These are phyloP conservation scores for Apophysomyces elegans DNA, from an alignment of 371 early-diverging fungal species.

Conservation along the genomic window DNA sequence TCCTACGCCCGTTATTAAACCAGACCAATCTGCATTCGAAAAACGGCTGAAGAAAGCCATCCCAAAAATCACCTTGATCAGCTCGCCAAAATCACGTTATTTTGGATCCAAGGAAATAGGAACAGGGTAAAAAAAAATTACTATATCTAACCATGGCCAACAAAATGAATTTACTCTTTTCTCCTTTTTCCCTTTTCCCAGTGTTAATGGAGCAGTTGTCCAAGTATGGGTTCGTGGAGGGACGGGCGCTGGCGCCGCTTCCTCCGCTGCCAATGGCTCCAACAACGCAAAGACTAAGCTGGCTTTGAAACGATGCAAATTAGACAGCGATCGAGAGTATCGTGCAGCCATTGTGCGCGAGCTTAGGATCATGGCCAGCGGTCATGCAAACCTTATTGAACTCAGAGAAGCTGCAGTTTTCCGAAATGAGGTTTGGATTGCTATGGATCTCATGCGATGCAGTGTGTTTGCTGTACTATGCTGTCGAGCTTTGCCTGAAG, in stretches of 20 bases:
- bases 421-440: constrained; percentile 51
- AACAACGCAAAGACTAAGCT: constrained; percentile 11
- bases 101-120: constrained; percentile 34
- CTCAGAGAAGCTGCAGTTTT: constrained; percentile 42
- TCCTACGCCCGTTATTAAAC: constrained; percentile 22
- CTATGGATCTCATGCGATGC: constrained; percentile 56
- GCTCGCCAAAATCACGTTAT: constrained; percentile 23
- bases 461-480: constrained; percentile 53
- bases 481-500: constrained; percentile 45
- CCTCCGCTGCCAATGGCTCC: not conserved
- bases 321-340: constrained; percentile 46
- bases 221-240: constrained; percentile 29
- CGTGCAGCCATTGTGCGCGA: constrained; percentile 51
- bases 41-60: constrained; percentile 34
- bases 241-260: constrained; percentile 6
- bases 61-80: constrained; percentile 25
- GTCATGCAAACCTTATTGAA: constrained; percentile 47
- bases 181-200: not conserved
- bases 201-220: constrained; percentile 31
- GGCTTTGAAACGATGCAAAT: constrained; percentile 50
- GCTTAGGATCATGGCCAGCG: constrained; percentile 50
- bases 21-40: constrained; percentile 27
- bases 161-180: not conserved
- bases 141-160: not conserved
- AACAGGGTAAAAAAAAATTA: constrained; percentile 26